Percentiles rank a stretch among this genome's conserved stretches.
phyloP scores from a whole-genome alignment of 805 yeast species.

The Candida fluviatilis region DNA sequence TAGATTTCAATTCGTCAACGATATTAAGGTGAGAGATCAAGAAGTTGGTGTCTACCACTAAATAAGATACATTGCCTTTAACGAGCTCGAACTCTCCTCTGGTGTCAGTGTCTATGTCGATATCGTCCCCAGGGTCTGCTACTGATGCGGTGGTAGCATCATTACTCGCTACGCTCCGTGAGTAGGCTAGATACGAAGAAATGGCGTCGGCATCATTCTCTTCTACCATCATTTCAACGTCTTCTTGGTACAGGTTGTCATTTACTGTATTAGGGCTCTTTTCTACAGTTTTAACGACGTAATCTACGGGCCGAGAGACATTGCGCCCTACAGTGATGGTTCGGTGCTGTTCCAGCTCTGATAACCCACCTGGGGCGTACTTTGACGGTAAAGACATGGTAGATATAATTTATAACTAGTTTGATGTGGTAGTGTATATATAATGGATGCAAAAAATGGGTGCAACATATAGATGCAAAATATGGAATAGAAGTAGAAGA shows the following conservation, averaged over 20 bases:
- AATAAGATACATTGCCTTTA: slow-evolving; percentile 28
- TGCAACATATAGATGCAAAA: too few relatives aligned
- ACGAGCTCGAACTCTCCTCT: slow-evolving; percentile 9
- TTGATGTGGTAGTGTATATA: too few relatives aligned
- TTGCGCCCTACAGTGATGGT: slow-evolving; percentile 22
- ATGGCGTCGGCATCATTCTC: slow-evolving; percentile 39
- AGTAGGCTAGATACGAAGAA: slow-evolving; percentile 32
- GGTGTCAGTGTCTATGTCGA: slow-evolving; percentile 14
- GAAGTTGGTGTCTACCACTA: slow-evolving; percentile 84
- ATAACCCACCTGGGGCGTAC: slow-evolving; percentile 34
- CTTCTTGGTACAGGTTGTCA: slow-evolving; percentile 19
- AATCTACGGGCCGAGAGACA: slow-evolving; percentile 17
- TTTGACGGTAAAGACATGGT: slow-evolving; percentile 28
- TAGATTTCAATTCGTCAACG: slow-evolving; percentile 46
- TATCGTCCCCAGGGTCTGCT: slow-evolving; percentile 7
- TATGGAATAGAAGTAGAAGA: too few relatives aligned
- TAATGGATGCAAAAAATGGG: too few relatives aligned
- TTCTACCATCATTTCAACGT: slow-evolving; percentile 47
- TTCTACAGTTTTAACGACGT: slow-evolving; percentile 21
- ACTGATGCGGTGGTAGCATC: too few relatives aligned
- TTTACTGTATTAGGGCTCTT: slow-evolving; percentile 19
- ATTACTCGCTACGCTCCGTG: slow-evolving; percentile 4
- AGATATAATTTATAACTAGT: too few relatives aligned
- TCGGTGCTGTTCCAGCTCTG: slow-evolving; percentile 16
- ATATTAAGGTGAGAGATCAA: slow-evolving; percentile 62